These are phyloP conservation scores for Xerocomus potaroensis DNA, from an alignment of 768 basidiomycete genomes.

Conservation along the genomic window DNA sequence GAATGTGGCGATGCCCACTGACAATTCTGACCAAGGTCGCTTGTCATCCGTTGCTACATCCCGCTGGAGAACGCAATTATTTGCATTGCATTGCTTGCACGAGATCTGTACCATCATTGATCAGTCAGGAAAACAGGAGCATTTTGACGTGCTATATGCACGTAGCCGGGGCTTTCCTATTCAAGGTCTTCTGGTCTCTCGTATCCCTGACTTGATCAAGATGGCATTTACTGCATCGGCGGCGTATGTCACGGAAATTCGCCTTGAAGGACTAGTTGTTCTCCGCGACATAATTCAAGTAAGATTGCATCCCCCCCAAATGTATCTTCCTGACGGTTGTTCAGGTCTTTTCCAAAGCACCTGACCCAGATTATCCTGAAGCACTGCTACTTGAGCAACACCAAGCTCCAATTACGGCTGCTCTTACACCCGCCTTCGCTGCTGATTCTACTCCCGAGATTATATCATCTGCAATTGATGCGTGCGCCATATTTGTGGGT, in stretches of 20 bases:
- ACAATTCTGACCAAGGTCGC: slow-evolving; percentile 28
- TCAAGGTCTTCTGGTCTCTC: slow-evolving; percentile 69
- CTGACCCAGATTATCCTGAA: slow-evolving; percentile 92
- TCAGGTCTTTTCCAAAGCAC: slow-evolving; percentile 82
- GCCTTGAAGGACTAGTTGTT: slow-evolving; percentile 85
- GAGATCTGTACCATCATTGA: slow-evolving; percentile 77
- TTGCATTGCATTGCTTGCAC: slow-evolving; percentile 90
- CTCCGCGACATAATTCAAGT: slow-evolving; percentile 92
- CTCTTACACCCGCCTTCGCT: slow-evolving; percentile 93
- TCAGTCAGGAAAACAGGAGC: slow-evolving; percentile 71
- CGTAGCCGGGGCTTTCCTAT: slow-evolving; percentile 52
- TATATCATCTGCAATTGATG: slow-evolving; percentile 83
- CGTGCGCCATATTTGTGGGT: slow-evolving; percentile 93
- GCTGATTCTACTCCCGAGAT: slow-evolving; percentile 96
- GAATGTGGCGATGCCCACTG: slow-evolving; percentile 48
- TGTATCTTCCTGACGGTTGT: slow-evolving; percentile 3
- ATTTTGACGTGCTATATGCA: slow-evolving; percentile 75
- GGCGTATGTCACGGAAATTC: slow-evolving; percentile 93
- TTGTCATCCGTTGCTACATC: slow-evolving; percentile 52
- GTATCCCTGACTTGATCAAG: slow-evolving; percentile 89
- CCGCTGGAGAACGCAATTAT: slow-evolving; percentile 94
- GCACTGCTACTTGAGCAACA: slow-evolving; percentile 91
- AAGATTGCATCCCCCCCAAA: slow-evolving; percentile 6
- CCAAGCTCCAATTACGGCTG: slow-evolving; percentile 97
- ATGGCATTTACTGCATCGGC: slow-evolving; percentile 99